Evolutionary conservation across 2,329 filamentous ascomycete genomes (phyloP).

Genomic region (Calycina marina): DNA sequence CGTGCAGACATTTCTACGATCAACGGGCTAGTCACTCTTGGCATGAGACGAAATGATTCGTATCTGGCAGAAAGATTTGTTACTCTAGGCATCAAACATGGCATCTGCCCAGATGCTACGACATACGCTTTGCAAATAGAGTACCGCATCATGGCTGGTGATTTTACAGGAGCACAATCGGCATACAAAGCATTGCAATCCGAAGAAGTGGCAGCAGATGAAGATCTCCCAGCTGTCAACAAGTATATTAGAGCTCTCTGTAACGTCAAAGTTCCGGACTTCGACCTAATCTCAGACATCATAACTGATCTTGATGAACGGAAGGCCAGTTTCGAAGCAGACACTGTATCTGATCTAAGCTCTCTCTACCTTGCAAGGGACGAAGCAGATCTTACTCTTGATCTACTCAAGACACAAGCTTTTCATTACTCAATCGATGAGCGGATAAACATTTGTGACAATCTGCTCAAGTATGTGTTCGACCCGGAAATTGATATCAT

Average conservation of each 20-base stretch:
- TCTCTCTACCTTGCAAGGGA: conserved; percentile 60
- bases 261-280: conserved; percentile 41
- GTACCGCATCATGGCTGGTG: conserved; percentile 57
- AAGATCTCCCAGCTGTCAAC: conserved; percentile 53
- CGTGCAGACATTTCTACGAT: conserved; percentile 56
- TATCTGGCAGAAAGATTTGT: conserved; percentile 63
- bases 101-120: conserved; percentile 49
- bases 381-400: conserved; percentile 65
- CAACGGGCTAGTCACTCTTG: conserved; percentile 60
- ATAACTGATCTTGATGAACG: conserved; percentile 59
- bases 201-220: conserved; percentile 37
- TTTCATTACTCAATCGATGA: conserved; percentile 57
- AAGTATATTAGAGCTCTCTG: conserved; percentile 58
- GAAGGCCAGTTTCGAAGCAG: conserved; percentile 52
- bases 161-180: conserved; percentile 54
- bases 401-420: conserved; percentile 64
- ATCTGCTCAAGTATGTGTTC: conserved; percentile 53
- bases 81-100: conserved; percentile 47
- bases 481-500: conserved; percentile 47
- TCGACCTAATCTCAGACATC: conserved; percentile 58
- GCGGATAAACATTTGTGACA: conserved; percentile 48
- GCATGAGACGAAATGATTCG: conserved; percentile 53
- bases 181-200: conserved; percentile 49
- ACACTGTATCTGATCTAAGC: conserved; percentile 61
- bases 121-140: conserved; percentile 65